Evolutionary conservation across 139 green algal genomes (phyloP), one percentile per base, ranked within the genome.

Genomic region (Asterochloris erici): DNA sequence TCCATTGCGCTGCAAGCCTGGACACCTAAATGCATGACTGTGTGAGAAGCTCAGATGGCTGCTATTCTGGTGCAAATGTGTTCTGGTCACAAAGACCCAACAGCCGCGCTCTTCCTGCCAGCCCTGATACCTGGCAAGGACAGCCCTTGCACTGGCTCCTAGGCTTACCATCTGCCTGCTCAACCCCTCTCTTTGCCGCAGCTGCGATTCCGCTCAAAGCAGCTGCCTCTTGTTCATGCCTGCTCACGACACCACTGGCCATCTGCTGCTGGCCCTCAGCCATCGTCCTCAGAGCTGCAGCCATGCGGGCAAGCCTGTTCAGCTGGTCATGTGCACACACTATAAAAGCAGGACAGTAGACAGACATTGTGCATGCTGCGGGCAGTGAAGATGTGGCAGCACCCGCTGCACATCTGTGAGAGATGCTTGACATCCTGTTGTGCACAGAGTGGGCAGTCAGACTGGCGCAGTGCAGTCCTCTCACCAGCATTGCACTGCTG

Each of bases 101-200:
- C n/a, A n/a, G n/a, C n/a, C n/a, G n/a, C n/a, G n/a, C n/a, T 17
- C 47, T 11, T 47, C 21, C 11, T 77, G 71, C n/a, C 12, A 21
- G n/a, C 17, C 38, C 16, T 17, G 2, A 24, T 54, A 9, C 4
- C 0, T 77, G 26, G 47, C 13, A 23, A 77, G 14, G 1, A 14
- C 47, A 27, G 21, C 15, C 29, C 74, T 64, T n/a, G 0, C 14
- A 19, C 29, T 14, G 26, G 73, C 26, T 47, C 76, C 69, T 10
- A 60, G 29, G 27, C 78, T 74, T 63, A 63, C 78, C 78, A 74
- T 82, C 10, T 28, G 73, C 63, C 68, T 82, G 63, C 26, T 19
- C 63, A 11, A 28, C 63, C 29, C 78, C 78, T 19, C 10, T 75
- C 17, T 29, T 66, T 15, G 78, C 78, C 64, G 78, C 69, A n/a